phyloP scores from a whole-genome alignment of 106 monocot species.

The Dendrobium huoshanense region DNA sequence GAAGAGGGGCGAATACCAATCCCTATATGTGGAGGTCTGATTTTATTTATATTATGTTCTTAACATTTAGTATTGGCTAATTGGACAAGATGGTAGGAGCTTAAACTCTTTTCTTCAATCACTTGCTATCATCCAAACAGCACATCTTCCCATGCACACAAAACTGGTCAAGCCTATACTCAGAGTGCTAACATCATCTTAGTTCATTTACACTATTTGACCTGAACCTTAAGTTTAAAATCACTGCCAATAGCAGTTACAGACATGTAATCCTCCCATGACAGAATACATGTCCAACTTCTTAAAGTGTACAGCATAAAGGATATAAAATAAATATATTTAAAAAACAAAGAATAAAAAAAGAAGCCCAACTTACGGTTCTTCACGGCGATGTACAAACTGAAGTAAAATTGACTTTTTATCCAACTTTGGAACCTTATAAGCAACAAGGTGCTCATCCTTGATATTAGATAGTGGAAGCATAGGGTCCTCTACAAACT shows the following conservation, averaged over 20 bases:
- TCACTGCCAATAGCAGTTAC: background rate
- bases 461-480: constrained; percentile 71
- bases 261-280: background rate
- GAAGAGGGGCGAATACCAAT: background rate
- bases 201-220: background rate
- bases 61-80: background rate
- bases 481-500: constrained; percentile 75
- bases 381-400: constrained; percentile 78
- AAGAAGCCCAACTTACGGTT: constrained; percentile 32
- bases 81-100: background rate
- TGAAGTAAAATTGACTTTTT: constrained; percentile 57
- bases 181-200: background rate
- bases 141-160: background rate
- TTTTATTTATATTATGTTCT: background rate
- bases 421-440: constrained; percentile 59
- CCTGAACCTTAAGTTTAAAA: background rate
- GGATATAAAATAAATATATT: background rate
- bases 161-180: background rate
- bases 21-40: background rate
- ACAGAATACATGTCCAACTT: background rate
- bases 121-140: background rate
- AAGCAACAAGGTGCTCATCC: constrained; percentile 83
- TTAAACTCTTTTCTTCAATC: background rate
- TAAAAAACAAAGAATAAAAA: background rate
- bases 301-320: background rate